These are phyloP conservation scores for Coniferiporia weirii DNA, from an alignment of 1,284 basidiomycete species.

Conservation along the genomic window DNA sequence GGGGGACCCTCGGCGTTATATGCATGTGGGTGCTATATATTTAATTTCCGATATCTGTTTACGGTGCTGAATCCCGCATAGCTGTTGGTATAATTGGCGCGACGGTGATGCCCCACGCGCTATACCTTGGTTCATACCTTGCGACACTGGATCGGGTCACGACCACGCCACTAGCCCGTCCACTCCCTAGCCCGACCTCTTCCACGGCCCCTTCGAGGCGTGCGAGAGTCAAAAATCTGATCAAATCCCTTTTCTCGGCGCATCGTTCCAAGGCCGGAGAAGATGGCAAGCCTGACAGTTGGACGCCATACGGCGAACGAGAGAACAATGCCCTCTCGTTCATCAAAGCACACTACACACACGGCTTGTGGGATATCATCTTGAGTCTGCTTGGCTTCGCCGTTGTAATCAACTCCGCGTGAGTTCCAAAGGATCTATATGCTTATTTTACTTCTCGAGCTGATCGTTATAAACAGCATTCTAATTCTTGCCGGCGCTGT, in stretches of 20 bases:
- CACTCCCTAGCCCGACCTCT: not conserved
- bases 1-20: slow-evolving; percentile 69
- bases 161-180: slow-evolving; percentile 18
- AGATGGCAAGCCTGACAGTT: slow-evolving; percentile 9
- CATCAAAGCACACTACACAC: slow-evolving; percentile 71
- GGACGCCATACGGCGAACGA: slow-evolving; percentile 33
- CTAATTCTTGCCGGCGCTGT: slow-evolving; percentile 66
- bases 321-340: slow-evolving; percentile 67
- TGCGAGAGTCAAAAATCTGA: slow-evolving; percentile 1
- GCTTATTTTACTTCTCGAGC: not conserved
- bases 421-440: not conserved
- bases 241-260: slow-evolving; percentile 11
- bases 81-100: slow-evolving; percentile 82
- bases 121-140: slow-evolving; percentile 85
- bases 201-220: not conserved
- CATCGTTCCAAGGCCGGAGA: slow-evolving; percentile 1
- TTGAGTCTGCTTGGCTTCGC: slow-evolving; percentile 74
- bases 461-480: slow-evolving; percentile 40
- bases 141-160: slow-evolving; percentile 73
- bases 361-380: slow-evolving; percentile 68
- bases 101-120: slow-evolving; percentile 87
- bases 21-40: slow-evolving; percentile 48
- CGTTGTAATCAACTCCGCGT: slow-evolving; percentile 74
- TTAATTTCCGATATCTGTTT: not conserved
- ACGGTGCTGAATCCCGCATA: slow-evolving; percentile 24